Conservation (phyloP, 495 filamentous ascomycete species). For the Talaromyces nanjingensis region DNA sequence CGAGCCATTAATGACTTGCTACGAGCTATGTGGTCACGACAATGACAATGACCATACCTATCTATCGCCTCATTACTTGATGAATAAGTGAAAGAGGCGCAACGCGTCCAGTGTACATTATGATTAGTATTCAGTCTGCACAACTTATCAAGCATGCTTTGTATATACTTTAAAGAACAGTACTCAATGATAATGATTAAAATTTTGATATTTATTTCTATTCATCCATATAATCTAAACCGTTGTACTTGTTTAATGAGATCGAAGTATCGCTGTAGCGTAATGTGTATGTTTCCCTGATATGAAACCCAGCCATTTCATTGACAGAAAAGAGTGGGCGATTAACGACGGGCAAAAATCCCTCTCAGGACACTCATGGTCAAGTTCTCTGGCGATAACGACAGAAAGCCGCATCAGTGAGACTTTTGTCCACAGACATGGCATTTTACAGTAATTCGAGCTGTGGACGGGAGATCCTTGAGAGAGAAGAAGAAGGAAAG, state of each 20-base stretch:
- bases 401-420: conserved; percentile 47
- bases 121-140: background rate
- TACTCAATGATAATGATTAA: background rate
- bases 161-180: background rate
- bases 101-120: background rate
- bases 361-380: conserved; percentile 36
- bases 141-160: background rate
- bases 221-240: background rate
- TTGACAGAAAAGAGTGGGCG: conserved; percentile 45
- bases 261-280: background rate
- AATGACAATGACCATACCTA: background rate
- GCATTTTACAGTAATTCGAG: conserved; percentile 36
- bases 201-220: background rate
- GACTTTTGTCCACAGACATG: conserved; percentile 32
- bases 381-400: conserved; percentile 27
- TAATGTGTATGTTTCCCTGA: conserved; percentile 39
- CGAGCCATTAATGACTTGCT: background rate
- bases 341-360: conserved; percentile 49
- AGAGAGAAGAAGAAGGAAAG: conserved; percentile 22
- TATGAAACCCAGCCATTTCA: conserved; percentile 47
- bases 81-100: background rate
- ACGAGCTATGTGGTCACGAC: background rate
- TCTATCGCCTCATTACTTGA: background rate
- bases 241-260: too few species aligned
- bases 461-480: conserved; percentile 43